phyloP scores from a whole-genome alignment of 768 basidiomycete genomes.

The Termitomyces sp. region DNA sequence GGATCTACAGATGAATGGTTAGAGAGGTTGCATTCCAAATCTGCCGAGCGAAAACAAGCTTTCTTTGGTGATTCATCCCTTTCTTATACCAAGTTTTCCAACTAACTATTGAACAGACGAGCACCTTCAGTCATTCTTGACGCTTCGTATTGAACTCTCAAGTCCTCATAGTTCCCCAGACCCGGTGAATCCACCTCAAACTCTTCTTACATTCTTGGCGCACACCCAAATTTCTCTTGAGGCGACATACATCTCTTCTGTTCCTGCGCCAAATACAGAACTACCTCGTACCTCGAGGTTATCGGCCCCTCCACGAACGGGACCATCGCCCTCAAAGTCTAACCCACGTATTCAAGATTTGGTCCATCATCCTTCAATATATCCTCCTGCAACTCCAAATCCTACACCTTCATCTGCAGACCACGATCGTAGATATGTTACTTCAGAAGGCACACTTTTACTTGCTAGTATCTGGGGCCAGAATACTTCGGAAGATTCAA shows the following conservation, averaged over 20 bases:
- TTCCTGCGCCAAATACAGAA: conserved; percentile 28
- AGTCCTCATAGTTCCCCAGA: conserved; percentile 27
- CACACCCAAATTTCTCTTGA: conserved; percentile 78
- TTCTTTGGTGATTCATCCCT: conserved; percentile 60
- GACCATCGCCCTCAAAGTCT: conserved; percentile 37
- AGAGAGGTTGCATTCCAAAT: conserved; percentile 30
- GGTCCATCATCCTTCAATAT: conserved; percentile 56
- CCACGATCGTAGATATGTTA: conserved; percentile 71
- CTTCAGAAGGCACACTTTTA: conserved; percentile 72
- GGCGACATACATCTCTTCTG: conserved; percentile 69
- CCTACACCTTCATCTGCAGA: conserved; percentile 73
- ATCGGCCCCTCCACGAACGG: conserved; percentile 49
- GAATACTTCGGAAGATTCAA: conserved; percentile 33
- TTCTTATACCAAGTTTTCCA: conserved; percentile 10
- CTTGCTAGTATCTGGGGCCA: conserved; percentile 75
- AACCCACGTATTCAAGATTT: conserved; percentile 27
- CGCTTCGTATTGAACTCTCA: conserved; percentile 59
- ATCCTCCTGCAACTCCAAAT: conserved; percentile 80
- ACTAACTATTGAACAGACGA: conserved; percentile 37
- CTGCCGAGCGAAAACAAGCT: conserved; percentile 54
- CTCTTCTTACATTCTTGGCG: conserved; percentile 54
- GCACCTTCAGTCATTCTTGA: conserved; percentile 44
- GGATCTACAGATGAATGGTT: conserved; percentile 52
- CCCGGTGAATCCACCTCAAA: conserved; percentile 34
- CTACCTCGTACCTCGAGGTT: conserved; percentile 32